Percentiles rank a stretch among this genome's conserved stretches.
Evolutionary conservation across 495 filamentous ascomycete genomes (phyloP).

Genomic region (Talaromyces proteolyticus): DNA sequence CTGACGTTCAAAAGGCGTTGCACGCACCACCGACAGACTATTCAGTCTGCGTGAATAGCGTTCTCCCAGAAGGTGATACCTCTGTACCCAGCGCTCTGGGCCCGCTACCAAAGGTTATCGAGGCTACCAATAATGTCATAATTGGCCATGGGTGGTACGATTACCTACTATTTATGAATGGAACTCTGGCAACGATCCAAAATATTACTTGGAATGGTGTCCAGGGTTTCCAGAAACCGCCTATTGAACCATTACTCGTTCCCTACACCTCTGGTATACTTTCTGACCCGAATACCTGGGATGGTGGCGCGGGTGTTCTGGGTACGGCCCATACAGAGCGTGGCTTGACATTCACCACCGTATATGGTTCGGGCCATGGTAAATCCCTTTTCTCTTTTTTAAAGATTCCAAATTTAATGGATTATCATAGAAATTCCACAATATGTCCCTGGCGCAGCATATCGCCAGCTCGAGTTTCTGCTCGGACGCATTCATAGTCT

Average conservation of each 20-base stretch:
- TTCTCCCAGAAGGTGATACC: slow-evolving; percentile 50
- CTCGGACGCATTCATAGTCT: slow-evolving; percentile 52
- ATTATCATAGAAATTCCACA: slow-evolving; percentile 42
- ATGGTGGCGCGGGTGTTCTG: slow-evolving; percentile 49
- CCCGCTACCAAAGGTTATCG: slow-evolving; percentile 66
- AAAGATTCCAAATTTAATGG: neutral
- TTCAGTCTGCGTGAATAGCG: slow-evolving; percentile 48
- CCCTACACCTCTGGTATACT: slow-evolving; percentile 49
- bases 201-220: slow-evolving; percentile 80
- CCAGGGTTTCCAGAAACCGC: slow-evolving; percentile 59
- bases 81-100: slow-evolving; percentile 42
- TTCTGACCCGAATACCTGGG: slow-evolving; percentile 8
- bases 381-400: slow-evolving; percentile 7
- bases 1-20: slow-evolving; percentile 69
- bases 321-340: slow-evolving; percentile 61
- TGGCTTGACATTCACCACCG: slow-evolving; percentile 59
- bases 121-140: slow-evolving; percentile 61
- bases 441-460: slow-evolving; percentile 57
- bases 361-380: slow-evolving; percentile 58
- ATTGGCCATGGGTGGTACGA: slow-evolving; percentile 60
- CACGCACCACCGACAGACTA: slow-evolving; percentile 61
- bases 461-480: slow-evolving; percentile 63
- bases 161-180: slow-evolving; percentile 55
- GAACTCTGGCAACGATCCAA: slow-evolving; percentile 66
- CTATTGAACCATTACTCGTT: slow-evolving; percentile 56